These are phyloP conservation scores for Phytomonas sp. DNA, from an alignment of 208 protist genomes.

Conservation along the genomic window DNA sequence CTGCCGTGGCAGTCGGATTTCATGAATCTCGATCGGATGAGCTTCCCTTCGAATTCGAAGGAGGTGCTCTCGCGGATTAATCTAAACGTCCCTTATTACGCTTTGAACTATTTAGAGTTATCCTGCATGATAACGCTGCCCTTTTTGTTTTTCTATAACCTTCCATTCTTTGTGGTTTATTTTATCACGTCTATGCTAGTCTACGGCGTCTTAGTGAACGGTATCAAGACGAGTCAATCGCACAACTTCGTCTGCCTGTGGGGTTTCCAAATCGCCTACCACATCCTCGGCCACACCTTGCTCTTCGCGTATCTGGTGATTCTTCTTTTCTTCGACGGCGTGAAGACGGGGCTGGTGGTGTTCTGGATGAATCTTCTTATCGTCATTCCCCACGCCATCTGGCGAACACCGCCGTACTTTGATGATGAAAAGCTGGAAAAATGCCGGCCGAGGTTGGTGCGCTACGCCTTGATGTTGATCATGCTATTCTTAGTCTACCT, in stretches of 20 bases:
- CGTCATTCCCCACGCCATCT: constrained; percentile 66
- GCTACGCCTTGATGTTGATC: constrained; percentile 46
- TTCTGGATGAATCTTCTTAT: constrained; percentile 39
- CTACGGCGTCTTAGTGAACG: constrained; percentile 28
- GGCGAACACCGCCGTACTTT: constrained; percentile 66
- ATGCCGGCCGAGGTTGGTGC: constrained; percentile 54
- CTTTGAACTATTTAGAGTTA: constrained; percentile 64
- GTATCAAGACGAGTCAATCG: constrained; percentile 20
- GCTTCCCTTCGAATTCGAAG: constrained; percentile 26
- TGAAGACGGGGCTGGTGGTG: constrained; percentile 31
- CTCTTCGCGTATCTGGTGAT: constrained; percentile 26
- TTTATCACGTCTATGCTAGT: constrained; percentile 25
- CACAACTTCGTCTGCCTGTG: constrained; percentile 19
- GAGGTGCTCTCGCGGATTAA: constrained; percentile 52
- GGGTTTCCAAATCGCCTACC: constrained; percentile 34
- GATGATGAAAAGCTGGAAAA: constrained; percentile 86
- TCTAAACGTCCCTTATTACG: constrained; percentile 81
- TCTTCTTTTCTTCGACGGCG: constrained; percentile 39
- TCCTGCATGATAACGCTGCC: constrained; percentile 49
- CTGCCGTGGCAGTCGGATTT: constrained; percentile 77
- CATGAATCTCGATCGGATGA: constrained; percentile 41
- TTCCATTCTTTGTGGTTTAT: constrained; percentile 40
- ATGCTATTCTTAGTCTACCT: constrained; percentile 53
- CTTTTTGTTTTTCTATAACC: constrained; percentile 57
- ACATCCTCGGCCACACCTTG: constrained; percentile 28